phyloP scores from a whole-genome alignment of 2,329 filamentous ascomycete genomes.

The Xylaria sp. region DNA sequence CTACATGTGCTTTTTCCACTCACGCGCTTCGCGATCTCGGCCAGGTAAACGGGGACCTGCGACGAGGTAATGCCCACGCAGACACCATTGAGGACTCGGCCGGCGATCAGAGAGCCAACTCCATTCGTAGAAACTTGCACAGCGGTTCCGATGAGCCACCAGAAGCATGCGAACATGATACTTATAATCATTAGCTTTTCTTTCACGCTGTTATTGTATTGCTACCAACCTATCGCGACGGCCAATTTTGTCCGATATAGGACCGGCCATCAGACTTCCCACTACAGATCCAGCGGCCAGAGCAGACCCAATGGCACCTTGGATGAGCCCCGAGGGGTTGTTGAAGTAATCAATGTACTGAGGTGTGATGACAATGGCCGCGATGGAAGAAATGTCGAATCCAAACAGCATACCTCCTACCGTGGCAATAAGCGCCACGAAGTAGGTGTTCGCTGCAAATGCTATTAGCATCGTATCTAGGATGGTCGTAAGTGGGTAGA shows the following conservation, averaged over 20 bases:
- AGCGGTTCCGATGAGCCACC: constrained; percentile 63
- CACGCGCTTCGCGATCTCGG: constrained; percentile 63
- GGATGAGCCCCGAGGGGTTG: constrained; percentile 51
- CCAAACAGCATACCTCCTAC: constrained; percentile 50
- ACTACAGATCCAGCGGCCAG: constrained; percentile 59
- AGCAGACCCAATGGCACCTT: constrained; percentile 59
- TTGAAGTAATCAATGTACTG: constrained; percentile 60
- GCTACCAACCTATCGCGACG: constrained; percentile 46
- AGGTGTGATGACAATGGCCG: constrained; percentile 58
- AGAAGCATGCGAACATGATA: constrained; percentile 52
- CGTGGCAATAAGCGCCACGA: constrained; percentile 41
- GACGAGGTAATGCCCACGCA: constrained; percentile 71
- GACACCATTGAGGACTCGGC: constrained; percentile 67
- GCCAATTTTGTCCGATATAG: constrained; percentile 55
- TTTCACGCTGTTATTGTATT: background rate
- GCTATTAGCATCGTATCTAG: background rate
- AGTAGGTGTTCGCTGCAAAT: constrained; percentile 39
- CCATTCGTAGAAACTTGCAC: constrained; percentile 65
- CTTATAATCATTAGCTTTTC: constrained; percentile 33
- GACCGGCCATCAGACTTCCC: constrained; percentile 55
- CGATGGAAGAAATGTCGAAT: constrained; percentile 65
- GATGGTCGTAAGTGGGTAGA: background rate
- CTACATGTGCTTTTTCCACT: constrained; percentile 31
- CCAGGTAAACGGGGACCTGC: constrained; percentile 71
- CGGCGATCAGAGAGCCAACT: constrained; percentile 59